phyloP scores from a whole-genome alignment of 371 early-diverging fungal genomes.

The Actinomortierella wolfii region DNA sequence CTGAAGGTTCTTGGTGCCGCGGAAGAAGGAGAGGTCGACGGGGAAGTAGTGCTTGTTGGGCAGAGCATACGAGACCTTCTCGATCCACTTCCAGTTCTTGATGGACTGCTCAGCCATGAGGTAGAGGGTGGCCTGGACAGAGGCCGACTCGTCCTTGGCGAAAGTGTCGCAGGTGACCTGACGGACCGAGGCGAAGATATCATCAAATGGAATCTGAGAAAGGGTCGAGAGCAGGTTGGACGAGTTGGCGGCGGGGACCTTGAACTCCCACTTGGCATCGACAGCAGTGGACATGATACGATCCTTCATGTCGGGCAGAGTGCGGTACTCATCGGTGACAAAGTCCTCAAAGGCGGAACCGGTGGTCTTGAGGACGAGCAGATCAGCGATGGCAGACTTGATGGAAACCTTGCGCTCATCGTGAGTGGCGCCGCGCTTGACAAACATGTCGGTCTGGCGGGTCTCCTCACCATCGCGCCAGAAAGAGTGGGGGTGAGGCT shows the following conservation, averaged over 20 bases:
- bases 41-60: conserved; percentile 88
- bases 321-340: conserved; percentile 77
- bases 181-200: conserved; percentile 60
- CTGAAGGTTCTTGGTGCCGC: conserved; percentile 72
- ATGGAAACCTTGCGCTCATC: conserved; percentile 55
- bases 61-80: conserved; percentile 73
- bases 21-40: conserved; percentile 73
- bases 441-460: conserved; percentile 63
- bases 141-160: conserved; percentile 74
- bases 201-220: conserved; percentile 56
- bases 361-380: conserved; percentile 78
- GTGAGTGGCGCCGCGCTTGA: conserved; percentile 49
- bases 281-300: conserved; percentile 83
- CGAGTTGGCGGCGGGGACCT: conserved; percentile 35
- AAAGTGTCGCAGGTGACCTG: conserved; percentile 70
- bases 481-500: conserved; percentile 81
- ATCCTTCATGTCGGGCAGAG: conserved; percentile 76
- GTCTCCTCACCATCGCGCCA: conserved; percentile 79
- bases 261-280: conserved; percentile 72
- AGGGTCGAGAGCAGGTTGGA: conserved; percentile 38
- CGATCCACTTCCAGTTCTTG: conserved; percentile 63
- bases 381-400: conserved; percentile 66
- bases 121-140: conserved; percentile 77
- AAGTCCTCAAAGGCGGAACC: conserved; percentile 84
- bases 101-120: conserved; percentile 72